phyloP scores from a whole-genome alignment of 371 early-diverging fungal genomes.

The Mortierella sp. region DNA sequence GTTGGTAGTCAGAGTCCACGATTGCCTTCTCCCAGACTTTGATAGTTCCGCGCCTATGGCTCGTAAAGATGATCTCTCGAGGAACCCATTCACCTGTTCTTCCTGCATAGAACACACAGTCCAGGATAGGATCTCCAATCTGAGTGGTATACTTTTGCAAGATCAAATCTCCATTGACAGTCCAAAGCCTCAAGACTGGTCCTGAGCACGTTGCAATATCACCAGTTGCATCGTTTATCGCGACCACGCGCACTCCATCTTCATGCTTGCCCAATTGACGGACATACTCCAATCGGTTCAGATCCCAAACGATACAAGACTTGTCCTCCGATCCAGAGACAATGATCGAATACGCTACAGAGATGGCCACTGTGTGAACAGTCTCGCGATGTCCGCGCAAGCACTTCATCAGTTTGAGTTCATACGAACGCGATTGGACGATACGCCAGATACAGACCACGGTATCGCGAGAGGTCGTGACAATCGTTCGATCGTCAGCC shows the following conservation, averaged over 20 bases:
- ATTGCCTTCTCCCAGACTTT: slow-evolving; percentile 60
- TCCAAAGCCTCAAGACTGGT: slow-evolving; percentile 72
- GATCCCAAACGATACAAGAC: slow-evolving; percentile 81
- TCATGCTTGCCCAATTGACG: slow-evolving; percentile 72
- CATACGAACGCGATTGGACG: slow-evolving; percentile 57
- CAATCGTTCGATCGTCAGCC: slow-evolving; percentile 73
- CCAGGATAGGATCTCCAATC: slow-evolving; percentile 69
- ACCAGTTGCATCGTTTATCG: slow-evolving; percentile 77
- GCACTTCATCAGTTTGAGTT: slow-evolving; percentile 68
- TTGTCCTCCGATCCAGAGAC: slow-evolving; percentile 82
- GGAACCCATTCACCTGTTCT: slow-evolving; percentile 47
- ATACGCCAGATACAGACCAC: slow-evolving; percentile 78
- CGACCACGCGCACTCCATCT: slow-evolving; percentile 65
- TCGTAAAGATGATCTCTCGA: slow-evolving; percentile 41
- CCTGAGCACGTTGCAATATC: slow-evolving; percentile 81
- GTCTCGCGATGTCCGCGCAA: slow-evolving; percentile 76
- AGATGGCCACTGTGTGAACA: slow-evolving; percentile 70
- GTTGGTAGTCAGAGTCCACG: slow-evolving; percentile 25
- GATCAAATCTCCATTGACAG: slow-evolving; percentile 80
- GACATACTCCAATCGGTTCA: slow-evolving; percentile 77
- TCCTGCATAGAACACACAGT: slow-evolving; percentile 71
- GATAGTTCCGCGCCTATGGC: slow-evolving; percentile 41
- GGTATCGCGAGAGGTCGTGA: slow-evolving; percentile 82
- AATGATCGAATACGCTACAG: slow-evolving; percentile 75
- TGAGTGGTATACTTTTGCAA: slow-evolving; percentile 67